phyloP scores from a whole-genome alignment of 768 basidiomycete genomes.

The Clitopilus passeckerianus region DNA sequence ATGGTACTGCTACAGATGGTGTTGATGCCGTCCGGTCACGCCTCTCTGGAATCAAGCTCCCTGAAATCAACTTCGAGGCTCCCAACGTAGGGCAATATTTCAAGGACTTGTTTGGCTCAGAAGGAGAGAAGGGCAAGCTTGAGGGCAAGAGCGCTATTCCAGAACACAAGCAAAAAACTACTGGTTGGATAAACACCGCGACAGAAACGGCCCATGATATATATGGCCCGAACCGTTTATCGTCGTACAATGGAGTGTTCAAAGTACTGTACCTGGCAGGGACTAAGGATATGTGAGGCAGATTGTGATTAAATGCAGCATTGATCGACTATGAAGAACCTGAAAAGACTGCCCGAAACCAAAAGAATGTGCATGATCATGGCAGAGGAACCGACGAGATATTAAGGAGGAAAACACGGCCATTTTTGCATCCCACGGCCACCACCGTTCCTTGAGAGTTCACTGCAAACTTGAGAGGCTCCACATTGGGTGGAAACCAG shows the following conservation, averaged over 20 bases:
- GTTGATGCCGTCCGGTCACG: conserved; percentile 43
- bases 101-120: conserved; percentile 48
- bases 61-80: conserved; percentile 33
- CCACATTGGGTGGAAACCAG: not conserved
- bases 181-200: too few species aligned
- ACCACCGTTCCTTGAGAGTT: not conserved
- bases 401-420: not conserved
- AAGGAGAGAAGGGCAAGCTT: conserved; percentile 25
- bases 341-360: too few species aligned
- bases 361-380: too few species aligned
- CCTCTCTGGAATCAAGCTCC: conserved; percentile 57
- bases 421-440: not conserved
- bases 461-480: not conserved
- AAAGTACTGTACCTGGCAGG: too few species aligned
- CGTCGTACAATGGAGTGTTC: too few species aligned
- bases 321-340: too few species aligned
- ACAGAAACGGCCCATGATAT: too few species aligned
- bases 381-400: not conserved
- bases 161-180: too few species aligned
- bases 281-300: too few species aligned
- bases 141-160: too few species aligned
- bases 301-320: too few species aligned
- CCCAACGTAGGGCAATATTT: conserved; percentile 57
- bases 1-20: conserved; percentile 54
- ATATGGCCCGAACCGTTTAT: too few species aligned